Evolutionary conservation across 2,329 filamentous ascomycete species (phyloP).

Genomic region (Ceratocystis albifundus): DNA sequence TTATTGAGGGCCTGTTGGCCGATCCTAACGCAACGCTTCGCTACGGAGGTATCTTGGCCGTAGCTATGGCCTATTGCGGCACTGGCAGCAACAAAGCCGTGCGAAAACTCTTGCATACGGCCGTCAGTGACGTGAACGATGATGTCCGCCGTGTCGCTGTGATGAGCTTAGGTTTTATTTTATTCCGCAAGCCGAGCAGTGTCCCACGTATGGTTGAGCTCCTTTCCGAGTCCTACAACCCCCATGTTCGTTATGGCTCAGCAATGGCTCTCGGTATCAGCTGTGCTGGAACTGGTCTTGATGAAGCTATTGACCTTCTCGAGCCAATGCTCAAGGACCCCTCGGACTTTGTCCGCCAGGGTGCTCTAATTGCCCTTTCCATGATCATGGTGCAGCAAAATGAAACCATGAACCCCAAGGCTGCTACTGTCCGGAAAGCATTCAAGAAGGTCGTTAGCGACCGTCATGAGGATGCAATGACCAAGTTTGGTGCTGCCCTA

Average conservation of each 20-base stretch:
- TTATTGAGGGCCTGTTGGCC: slow-evolving; percentile 84
- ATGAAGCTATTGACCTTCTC: slow-evolving; percentile 89
- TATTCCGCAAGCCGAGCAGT: slow-evolving; percentile 94
- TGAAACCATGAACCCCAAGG: slow-evolving; percentile 96
- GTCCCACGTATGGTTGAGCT: slow-evolving; percentile 98
- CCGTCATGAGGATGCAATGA: slow-evolving; percentile 97
- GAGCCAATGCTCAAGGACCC: slow-evolving; percentile 99
- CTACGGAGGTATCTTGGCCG: slow-evolving; percentile 98
- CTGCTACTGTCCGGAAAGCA: slow-evolving; percentile 78
- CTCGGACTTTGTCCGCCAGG: slow-evolving; percentile 94
- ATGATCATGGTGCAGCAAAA: slow-evolving; percentile 99
- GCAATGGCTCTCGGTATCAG: slow-evolving; percentile 98
- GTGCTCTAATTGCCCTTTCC: slow-evolving; percentile 80
- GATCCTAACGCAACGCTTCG: slow-evolving; percentile 88
- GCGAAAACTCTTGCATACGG: slow-evolving; percentile 84
- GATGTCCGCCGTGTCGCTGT: slow-evolving; percentile 93
- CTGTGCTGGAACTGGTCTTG: slow-evolving; percentile 87
- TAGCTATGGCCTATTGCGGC: slow-evolving; percentile 92
- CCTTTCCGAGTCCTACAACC: slow-evolving; percentile 96
- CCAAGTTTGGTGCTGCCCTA: slow-evolving; percentile 90
- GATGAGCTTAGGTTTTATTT: slow-evolving; percentile 94
- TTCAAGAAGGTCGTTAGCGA: slow-evolving; percentile 89
- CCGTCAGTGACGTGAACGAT: slow-evolving; percentile 95
- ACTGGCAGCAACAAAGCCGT: slow-evolving; percentile 98
- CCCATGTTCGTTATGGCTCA: slow-evolving; percentile 92